Evolutionary conservation across 495 filamentous ascomycete species (phyloP), one percentile per base, ranked within the genome.

Genomic region (Aspergillus sparsus): DNA sequence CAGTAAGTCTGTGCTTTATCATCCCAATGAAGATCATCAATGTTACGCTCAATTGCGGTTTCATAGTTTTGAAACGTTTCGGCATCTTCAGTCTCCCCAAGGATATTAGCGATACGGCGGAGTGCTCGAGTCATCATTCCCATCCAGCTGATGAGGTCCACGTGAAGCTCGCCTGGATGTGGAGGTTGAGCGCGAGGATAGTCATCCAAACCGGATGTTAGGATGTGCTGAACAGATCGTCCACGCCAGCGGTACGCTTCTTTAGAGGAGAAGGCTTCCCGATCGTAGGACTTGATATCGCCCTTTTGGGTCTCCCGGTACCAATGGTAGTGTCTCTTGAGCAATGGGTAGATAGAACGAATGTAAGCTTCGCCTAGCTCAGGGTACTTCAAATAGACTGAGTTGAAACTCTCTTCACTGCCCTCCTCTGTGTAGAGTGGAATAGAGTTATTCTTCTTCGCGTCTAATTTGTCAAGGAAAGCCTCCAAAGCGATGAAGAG

Each of bases 201-300:
- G 73, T 98, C 94, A 68, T 98, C 94, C 9, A 98, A 81, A 10
- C 94, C 94, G 37, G 92, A 96, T 15, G 94, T 94, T 57, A 98
- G 80, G 60, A 94, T 88, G 70, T 98, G 94, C 56, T 86, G 83
- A 8, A 86, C 78, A 37, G 90, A 93, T 42, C 95, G 91, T 65
- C 94, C 94, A 52, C 95, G 89, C 94, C 94, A 98, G 65, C 94
- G 88, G 78, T 97, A 98, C 11, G 83, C 94, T 75, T 98, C 94
- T 66, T 89, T 92, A 31, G 81, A 81, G 2, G 90, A 95, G 75
- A 87, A 92, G 0, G 90, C 91, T 57, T 91, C 85, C 36, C 93
- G 88, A 53, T 97, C 93, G 68, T 96, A 98, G 21, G 85, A 84
- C 68, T 89, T 94, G 73, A 98, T 84, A 62, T 98, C 92, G 27